phyloP scores from a whole-genome alignment of 495 filamentous ascomycete species.

The Neohortaea acidophila region DNA sequence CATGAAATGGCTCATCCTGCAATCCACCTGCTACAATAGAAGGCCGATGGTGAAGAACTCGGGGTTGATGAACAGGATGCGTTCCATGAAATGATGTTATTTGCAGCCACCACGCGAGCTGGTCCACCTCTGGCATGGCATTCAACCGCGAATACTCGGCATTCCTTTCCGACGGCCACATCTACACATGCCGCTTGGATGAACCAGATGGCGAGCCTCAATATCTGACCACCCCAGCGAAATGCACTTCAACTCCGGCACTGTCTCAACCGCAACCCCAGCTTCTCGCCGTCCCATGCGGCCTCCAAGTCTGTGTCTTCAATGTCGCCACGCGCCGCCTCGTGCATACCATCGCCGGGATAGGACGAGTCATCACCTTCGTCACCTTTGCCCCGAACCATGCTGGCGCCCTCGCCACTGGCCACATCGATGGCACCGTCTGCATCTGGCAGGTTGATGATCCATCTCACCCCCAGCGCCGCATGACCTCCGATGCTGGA shows the following conservation, averaged over 20 bases:
- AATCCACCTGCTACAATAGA: too few species aligned
- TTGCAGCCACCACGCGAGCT: too few species aligned
- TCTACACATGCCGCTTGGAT: not conserved
- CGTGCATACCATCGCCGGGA: not conserved
- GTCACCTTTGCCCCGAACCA: not conserved
- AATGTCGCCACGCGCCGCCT: not conserved
- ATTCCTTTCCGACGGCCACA: not conserved
- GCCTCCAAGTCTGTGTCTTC: not conserved
- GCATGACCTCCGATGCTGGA: not conserved
- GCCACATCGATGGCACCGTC: slow-evolving; percentile 1
- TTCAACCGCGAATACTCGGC: too few species aligned
- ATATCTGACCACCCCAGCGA: too few species aligned
- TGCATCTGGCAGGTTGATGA: not conserved
- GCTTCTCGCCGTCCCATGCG: not conserved
- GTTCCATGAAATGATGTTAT: too few species aligned
- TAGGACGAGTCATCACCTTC: not conserved
- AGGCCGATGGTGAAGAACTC: too few species aligned
- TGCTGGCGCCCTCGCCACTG: not conserved
- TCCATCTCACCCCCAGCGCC: not conserved
- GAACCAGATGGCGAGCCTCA: too few species aligned
- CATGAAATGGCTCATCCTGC: too few species aligned
- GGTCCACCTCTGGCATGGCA: too few species aligned
- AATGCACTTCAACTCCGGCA: too few species aligned
- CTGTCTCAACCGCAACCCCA: not conserved
- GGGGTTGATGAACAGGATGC: too few species aligned